Evolutionary conservation across 805 yeast species (phyloP), one percentile per base, ranked within the genome.

Genomic region (Wickerhamomyces queroliae): DNA sequence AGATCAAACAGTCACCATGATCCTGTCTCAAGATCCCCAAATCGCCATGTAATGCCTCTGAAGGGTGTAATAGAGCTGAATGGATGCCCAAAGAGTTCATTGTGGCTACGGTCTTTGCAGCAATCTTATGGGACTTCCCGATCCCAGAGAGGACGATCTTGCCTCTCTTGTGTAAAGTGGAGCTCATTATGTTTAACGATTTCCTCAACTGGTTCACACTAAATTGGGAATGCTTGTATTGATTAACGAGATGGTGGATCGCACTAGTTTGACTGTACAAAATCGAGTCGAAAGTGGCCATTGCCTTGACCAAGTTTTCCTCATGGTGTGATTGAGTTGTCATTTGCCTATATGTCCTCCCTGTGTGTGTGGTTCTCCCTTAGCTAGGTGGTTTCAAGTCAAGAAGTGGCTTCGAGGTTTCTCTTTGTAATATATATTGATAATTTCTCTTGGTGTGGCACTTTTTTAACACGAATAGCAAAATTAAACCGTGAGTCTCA

Each of bases 11-110:
- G 46, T 83, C 86, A 42, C 71, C 70, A 19, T 70, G 63, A 15
- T 70, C 70, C 20, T 72, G 75, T 37, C 74, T 61, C 8, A 89
- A 62, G 28, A 80, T 61, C 2, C 96, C 96, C 49, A 88, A 69
- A 58, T 88, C 96, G 6, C 96, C 96, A 57, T 88, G 96, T 16
- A 89, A 64, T 0, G 96, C 96, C 44, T 88, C 96, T 4, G 85
- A 65, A 0, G 96, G 95, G 55, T 88, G 96, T 39, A 88, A 62
- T 1, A 73, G 49, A 0, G 78, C 74, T 0, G 95, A 69, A 37
- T 76, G 79, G 37, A 88, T 71, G 23, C 89, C 80, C 42, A 89
- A 66, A 0, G 95, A 86, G 54, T 83, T 85, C 59, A 88, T 64
- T 5, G 95, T 88, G 9, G 96, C 95, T 38, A 77, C 86, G 12